Base-by-base conservation (phyloP, 2,329 filamentous ascomycete species). In the Fusarium pseudoanthophilum region DNA sequence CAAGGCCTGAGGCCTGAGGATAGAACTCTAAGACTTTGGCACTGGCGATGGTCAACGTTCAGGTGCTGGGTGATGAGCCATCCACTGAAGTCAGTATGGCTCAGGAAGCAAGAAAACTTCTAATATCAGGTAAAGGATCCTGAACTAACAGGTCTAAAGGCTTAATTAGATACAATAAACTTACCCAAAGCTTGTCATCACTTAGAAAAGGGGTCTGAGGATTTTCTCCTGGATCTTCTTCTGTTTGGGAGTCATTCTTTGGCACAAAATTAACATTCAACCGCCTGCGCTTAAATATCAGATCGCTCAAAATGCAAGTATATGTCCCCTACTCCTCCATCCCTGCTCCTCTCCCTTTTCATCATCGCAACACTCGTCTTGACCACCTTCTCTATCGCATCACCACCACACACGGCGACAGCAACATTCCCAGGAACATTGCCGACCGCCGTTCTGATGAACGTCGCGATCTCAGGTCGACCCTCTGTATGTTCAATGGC, bases 341-440 rank as follows among this genome's bases (percentile, higher is more conserved):
- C 71, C 6, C 26, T 51, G 14, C 45, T 66, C 5, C 68, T 55
- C 21, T 72, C 66, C 11, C 60, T 64, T 40, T 63, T 59, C 10
- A 78, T 40, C 4, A 58, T 39, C 2, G 69, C 69, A 43, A 78
- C 72, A 16, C 62, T 60, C 34, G 51, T 69, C 70, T 70, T 65
- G 3, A 75, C 76, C 4, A 57, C 67, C 49, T 52, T 71, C 34
- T 78, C 76, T 8, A 78, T 69, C 13, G 70, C 64, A 21, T 59
- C 71, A 0, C 75, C 76, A 5, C 75, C 76, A 45, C 76, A 78
- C 15, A 78, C 75, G 5, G 76, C 76, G 10, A 78, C 67, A 6
- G 51, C 75, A 14, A 77, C 61, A 34, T 62, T 70, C 1, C 76
- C 76, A 1, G 76, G 69, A 9, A 69, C 43, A 26, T 55, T 67